Percentiles rank a stretch among this genome's conserved stretches.
These are phyloP conservation scores for Fragaria iinumae DNA, from an alignment of 306 rosid species.

Conservation along the genomic window DNA sequence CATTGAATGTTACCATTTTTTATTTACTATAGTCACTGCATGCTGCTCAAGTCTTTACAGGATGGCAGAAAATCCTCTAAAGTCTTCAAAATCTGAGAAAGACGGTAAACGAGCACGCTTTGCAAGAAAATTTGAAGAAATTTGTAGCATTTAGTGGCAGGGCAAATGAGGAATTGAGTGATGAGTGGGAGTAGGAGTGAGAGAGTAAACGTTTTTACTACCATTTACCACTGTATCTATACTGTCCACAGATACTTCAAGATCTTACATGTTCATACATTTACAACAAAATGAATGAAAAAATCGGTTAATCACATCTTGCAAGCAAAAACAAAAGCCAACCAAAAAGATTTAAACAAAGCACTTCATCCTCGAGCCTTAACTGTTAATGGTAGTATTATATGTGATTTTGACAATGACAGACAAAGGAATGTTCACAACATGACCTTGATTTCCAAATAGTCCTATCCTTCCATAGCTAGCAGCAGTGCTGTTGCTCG, in stretches of 20 bases:
- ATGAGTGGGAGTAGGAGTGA: neutral
- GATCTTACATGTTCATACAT: conserved; percentile 39
- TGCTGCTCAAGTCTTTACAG: neutral
- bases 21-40: neutral
- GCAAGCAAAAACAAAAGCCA: conserved; percentile 5
- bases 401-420: conserved; percentile 49
- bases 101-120: neutral
- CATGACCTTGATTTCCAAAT: conserved; percentile 83
- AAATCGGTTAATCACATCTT: conserved; percentile 45
- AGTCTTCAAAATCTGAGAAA: neutral
- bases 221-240: conserved; percentile 27
- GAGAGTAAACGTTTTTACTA: neutral
- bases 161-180: neutral
- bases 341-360: conserved; percentile 7
- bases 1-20: neutral
- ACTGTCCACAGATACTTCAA: conserved; percentile 32
- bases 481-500: conserved; percentile 48
- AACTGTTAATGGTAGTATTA: conserved; percentile 38
- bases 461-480: conserved; percentile 93
- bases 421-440: conserved; percentile 72
- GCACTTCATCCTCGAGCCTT: conserved; percentile 13
- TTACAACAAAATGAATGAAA: conserved; percentile 57
- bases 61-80: neutral
- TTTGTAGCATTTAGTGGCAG: neutral
- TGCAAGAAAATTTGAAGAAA: neutral